Conservation (phyloP, 495 filamentous ascomycete genomes). For the Penicillium crystallinum region DNA sequence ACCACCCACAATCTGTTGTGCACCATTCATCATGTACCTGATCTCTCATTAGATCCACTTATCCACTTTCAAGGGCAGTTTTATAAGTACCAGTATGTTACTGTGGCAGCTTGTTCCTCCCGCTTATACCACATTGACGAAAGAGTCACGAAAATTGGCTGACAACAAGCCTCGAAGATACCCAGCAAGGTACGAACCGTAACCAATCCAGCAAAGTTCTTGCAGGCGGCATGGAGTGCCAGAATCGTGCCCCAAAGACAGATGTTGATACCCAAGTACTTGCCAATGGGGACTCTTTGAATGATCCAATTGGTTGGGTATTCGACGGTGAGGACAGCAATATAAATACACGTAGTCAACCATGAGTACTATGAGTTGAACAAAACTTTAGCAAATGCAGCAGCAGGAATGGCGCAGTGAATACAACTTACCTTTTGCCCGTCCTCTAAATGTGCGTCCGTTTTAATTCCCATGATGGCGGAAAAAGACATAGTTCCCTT, state of each 20-base stretch:
- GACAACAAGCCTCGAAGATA: slow-evolving; percentile 63
- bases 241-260: slow-evolving; percentile 54
- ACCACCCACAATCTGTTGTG: slow-evolving; percentile 51
- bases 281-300: slow-evolving; percentile 55
- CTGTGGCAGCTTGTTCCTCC: slow-evolving; percentile 58
- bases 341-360: slow-evolving; percentile 51
- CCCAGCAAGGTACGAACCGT: slow-evolving; percentile 58
- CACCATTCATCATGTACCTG: slow-evolving; percentile 63
- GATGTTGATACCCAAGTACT: slow-evolving; percentile 58
- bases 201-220: slow-evolving; percentile 52
- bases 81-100: slow-evolving; percentile 56
- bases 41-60: slow-evolving; percentile 1
- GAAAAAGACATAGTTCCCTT: slow-evolving; percentile 67
- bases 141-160: slow-evolving; percentile 54
- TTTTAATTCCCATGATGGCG: slow-evolving; percentile 62
- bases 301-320: slow-evolving; percentile 55
- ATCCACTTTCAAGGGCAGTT: not conserved
- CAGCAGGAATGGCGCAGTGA: not conserved
- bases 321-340: slow-evolving; percentile 50
- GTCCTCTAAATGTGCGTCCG: slow-evolving; percentile 46
- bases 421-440: slow-evolving; percentile 41
- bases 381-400: not conserved
- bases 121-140: slow-evolving; percentile 71
- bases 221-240: slow-evolving; percentile 54
- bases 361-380: slow-evolving; percentile 42